Percentiles rank a stretch among this genome's conserved stretches.
Evolutionary conservation across 2,329 filamentous ascomycete genomes (phyloP).

Genomic region (Achaetomium macrosporum): DNA sequence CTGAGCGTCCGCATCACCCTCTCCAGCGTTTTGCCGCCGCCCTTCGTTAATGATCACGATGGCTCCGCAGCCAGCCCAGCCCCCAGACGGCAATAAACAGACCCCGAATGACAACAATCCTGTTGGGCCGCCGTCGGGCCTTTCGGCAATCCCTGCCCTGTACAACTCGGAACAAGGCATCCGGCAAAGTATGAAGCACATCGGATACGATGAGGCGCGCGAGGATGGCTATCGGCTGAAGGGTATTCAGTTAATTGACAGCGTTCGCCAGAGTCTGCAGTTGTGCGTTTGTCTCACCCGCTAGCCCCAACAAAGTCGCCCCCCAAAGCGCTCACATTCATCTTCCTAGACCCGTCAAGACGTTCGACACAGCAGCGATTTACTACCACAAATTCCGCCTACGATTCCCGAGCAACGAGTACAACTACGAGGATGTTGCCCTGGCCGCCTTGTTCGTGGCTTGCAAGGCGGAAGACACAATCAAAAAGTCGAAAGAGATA

Average conservation of each 20-base stretch:
- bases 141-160: slow-evolving; percentile 50
- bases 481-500: slow-evolving; percentile 94
- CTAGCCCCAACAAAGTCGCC: neutral
- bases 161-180: slow-evolving; percentile 81
- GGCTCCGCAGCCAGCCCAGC: slow-evolving; percentile 18
- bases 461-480: slow-evolving; percentile 95
- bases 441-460: slow-evolving; percentile 84
- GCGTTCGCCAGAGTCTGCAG: slow-evolving; percentile 69
- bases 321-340: slow-evolving; percentile 3
- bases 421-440: slow-evolving; percentile 80
- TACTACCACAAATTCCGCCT: slow-evolving; percentile 95
- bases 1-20: too few relatives aligned
- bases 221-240: slow-evolving; percentile 78
- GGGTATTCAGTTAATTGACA: slow-evolving; percentile 84
- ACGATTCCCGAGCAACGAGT: slow-evolving; percentile 76
- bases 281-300: slow-evolving; percentile 50
- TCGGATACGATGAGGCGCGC: slow-evolving; percentile 66
- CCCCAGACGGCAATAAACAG: slow-evolving; percentile 8
- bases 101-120: slow-evolving; percentile 10
- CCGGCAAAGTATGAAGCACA: slow-evolving; percentile 62
- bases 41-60: slow-evolving; percentile 6
- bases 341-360: slow-evolving; percentile 66
- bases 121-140: slow-evolving; percentile 33
- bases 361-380: slow-evolving; percentile 83
- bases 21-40: too few relatives aligned